phyloP scores from a whole-genome alignment of 2,329 filamentous ascomycete species.

The Colletotrichum falcatum region DNA sequence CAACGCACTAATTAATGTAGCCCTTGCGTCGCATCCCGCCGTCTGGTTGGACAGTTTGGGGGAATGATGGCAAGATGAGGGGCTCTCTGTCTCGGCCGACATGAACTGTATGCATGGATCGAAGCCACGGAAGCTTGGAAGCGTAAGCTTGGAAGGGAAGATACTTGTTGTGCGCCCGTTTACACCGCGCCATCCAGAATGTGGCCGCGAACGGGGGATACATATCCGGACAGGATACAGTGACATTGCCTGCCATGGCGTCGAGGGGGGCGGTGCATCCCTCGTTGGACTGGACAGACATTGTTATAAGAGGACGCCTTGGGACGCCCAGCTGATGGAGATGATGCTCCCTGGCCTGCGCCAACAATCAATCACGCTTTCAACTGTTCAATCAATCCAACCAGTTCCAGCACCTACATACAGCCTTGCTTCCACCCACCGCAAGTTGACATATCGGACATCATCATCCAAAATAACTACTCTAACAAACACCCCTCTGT shows the following conservation, averaged over 20 bases:
- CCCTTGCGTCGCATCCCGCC: not conserved
- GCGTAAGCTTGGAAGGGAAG: not conserved
- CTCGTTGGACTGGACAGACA: conserved; percentile 13
- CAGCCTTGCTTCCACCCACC: not conserved
- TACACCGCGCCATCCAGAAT: conserved; percentile 7
- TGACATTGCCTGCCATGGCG: conserved; percentile 29
- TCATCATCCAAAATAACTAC: not conserved
- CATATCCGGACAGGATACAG: conserved; percentile 16
- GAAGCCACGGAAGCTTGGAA: not conserved
- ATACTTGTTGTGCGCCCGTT: conserved; percentile 35
- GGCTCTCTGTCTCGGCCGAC: not conserved
- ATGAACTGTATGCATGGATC: not conserved
- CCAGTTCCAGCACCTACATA: not conserved
- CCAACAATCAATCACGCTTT: conserved; percentile 30
- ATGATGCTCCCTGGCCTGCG: conserved; percentile 21
- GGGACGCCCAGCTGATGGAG: not conserved
- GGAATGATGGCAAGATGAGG: not conserved
- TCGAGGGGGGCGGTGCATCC: conserved; percentile 26
- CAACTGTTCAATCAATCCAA: not conserved
- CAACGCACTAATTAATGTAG: not conserved
- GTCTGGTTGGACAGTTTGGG: not conserved
- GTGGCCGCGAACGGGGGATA: not conserved
- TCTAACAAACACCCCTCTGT: not conserved
- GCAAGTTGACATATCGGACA: not conserved
- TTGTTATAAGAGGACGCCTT: conserved; percentile 15